Base-by-base conservation (phyloP, 176 grass and related monocot genomes). In the Paspalum notatum region DNA sequence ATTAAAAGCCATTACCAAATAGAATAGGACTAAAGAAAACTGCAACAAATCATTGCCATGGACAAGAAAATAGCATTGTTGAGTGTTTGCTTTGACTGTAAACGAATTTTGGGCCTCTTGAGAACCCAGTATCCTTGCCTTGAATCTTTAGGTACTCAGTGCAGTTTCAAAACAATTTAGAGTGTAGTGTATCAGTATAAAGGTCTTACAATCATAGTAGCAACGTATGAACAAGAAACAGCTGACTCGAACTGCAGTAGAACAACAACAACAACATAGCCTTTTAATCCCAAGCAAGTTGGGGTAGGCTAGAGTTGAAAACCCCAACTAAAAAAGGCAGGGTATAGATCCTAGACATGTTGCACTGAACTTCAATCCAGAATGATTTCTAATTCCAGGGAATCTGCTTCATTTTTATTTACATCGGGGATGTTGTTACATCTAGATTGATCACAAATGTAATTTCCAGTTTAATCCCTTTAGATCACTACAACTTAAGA, bases 151-250 rank as follows among this genome's bases (percentile, higher is more conserved):
- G 17, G 21, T 66, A 45, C 11, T 44, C 37, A 46, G 27, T 66
- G 17, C 16, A 2, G 3, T 38, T 66, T 11, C 69, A 65, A 65
- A 54, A 52, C 22, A 26, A 5, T 55, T 50, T 21, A 20, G 38
- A 17, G 32, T 37, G 21, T 9, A 17, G 32, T 37, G 21, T 9
- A 17, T 48, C 14, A 40, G 9, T 66, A 51, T 79, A 52, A 74
- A 75, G 39, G 18, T 49, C 22, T 82, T 11, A 14, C 14, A 60
- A 49, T 49, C 67, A 3, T 76, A 77, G 43, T 76, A 77, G 43
- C 16, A 72, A 47, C 46, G 54, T 38, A 6, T 1, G 7, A 47
- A 24, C 2, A 17, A 64, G 48, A 44, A 79, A 72, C 27, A 42
- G 47, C 32, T 47, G 21, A 61, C 43, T 52, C 32, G 38, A 62